phyloP scores from a whole-genome alignment of 345 rosid genomes.

The Hevea brasiliensis region DNA sequence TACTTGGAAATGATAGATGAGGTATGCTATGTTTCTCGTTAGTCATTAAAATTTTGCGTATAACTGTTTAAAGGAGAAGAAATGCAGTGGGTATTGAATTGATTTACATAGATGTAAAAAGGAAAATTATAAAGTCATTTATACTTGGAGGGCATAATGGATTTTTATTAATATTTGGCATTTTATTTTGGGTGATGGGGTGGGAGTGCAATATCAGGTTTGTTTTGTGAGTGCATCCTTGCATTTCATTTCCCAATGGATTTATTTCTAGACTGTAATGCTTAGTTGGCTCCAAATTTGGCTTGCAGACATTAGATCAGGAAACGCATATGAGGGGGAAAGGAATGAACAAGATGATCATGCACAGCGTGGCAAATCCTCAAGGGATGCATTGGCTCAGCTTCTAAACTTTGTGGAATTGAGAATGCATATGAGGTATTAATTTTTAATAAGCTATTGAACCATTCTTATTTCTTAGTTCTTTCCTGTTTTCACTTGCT shows the following conservation, averaged over 20 bases:
- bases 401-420: conserved; percentile 56
- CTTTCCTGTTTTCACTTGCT: too few species aligned
- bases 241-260: background rate
- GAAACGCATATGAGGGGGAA: conserved; percentile 34
- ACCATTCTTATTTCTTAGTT: background rate
- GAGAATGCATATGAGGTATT: conserved; percentile 53
- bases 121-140: too few species aligned
- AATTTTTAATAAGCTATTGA: background rate
- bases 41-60: background rate
- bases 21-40: background rate
- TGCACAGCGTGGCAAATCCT: conserved; percentile 35
- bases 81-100: background rate
- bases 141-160: too few species aligned
- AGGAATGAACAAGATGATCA: conserved; percentile 44
- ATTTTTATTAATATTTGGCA: too few species aligned
- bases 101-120: background rate
- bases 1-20: background rate
- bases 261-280: background rate
- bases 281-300: conserved; percentile 20
- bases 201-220: too few species aligned
- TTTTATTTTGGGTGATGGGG: too few species aligned
- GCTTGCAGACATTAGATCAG: conserved; percentile 59
- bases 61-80: background rate
- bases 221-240: background rate
- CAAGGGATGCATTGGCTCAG: conserved; percentile 61